Evolutionary conservation across 371 early-diverging fungal genomes (phyloP).

Genomic region (Batrachochytrium dendrobatidis): DNA sequence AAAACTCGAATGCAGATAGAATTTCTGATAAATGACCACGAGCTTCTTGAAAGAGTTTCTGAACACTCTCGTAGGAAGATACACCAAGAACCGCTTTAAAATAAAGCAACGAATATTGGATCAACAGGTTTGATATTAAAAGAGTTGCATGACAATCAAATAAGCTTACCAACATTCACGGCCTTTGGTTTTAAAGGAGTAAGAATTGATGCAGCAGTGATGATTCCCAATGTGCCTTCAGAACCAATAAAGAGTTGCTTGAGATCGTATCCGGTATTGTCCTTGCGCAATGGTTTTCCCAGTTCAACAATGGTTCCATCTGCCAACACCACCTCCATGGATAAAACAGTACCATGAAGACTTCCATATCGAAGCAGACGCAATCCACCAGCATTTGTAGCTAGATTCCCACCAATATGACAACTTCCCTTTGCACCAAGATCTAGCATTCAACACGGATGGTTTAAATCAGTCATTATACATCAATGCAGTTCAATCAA

Average conservation of each 20-base stretch:
- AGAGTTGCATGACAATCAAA: not conserved
- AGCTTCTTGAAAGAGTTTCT: constrained; percentile 67
- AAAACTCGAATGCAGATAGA: constrained; percentile 96
- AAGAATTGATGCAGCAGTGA: constrained; percentile 80
- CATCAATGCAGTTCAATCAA: too few relatives aligned
- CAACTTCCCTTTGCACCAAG: constrained; percentile 90
- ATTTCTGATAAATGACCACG: constrained; percentile 80
- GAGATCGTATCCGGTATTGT: constrained; percentile 75
- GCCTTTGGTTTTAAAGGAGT: constrained; percentile 58
- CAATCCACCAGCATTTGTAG: constrained; percentile 94
- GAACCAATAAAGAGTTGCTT: constrained; percentile 94
- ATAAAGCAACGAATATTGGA: not conserved
- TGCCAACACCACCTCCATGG: constrained; percentile 60
- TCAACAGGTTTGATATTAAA: not conserved
- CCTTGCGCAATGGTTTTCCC: constrained; percentile 62
- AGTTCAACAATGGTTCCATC: constrained; percentile 86
- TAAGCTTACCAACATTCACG: constrained; percentile 32
- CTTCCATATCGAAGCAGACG: constrained; percentile 85
- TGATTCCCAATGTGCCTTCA: constrained; percentile 90
- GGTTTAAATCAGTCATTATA: too few relatives aligned
- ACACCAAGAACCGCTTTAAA: constrained; percentile 68
- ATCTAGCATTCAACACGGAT: constrained; percentile 50
- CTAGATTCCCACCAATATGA: constrained; percentile 91
- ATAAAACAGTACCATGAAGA: constrained; percentile 84
- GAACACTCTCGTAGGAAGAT: constrained; percentile 65